Evolutionary conservation across 768 basidiomycete species (phyloP).

Genomic region (Serendipita sp.): DNA sequence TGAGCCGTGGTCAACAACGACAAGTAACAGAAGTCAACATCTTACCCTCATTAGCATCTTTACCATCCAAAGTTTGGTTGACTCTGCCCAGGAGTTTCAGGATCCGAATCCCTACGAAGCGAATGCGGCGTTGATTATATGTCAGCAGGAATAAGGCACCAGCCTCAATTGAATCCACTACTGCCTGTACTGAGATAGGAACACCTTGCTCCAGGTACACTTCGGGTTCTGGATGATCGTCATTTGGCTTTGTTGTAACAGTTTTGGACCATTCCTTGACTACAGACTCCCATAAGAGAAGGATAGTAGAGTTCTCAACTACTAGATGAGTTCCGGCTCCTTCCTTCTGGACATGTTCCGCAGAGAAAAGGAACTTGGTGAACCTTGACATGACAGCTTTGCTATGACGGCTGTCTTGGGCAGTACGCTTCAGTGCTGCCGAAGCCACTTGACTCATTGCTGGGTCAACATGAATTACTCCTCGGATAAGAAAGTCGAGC

Average conservation of each 20-base stretch:
- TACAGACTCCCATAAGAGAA: constrained; percentile 56
- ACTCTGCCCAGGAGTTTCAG: constrained; percentile 35
- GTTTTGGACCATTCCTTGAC: constrained; percentile 50
- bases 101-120: constrained; percentile 44
- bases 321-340: constrained; percentile 44
- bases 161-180: constrained; percentile 47
- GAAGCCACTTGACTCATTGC: constrained; percentile 49
- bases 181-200: constrained; percentile 20
- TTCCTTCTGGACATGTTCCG: constrained; percentile 43
- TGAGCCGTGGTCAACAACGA: constrained; percentile 15
- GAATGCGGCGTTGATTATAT: constrained; percentile 33
- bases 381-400: constrained; percentile 44
- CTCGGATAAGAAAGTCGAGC: constrained; percentile 63
- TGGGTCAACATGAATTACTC: constrained; percentile 76
- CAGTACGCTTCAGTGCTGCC: constrained; percentile 53
- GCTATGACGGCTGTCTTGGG: constrained; percentile 40
- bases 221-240: neutral
- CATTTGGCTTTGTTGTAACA: constrained; percentile 22
- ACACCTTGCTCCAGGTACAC: neutral
- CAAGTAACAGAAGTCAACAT: neutral
- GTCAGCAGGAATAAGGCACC: constrained; percentile 62
- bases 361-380: constrained; percentile 58
- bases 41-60: neutral
- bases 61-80: neutral
- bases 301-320: constrained; percentile 47